phyloP scores from a whole-genome alignment of 1,139 yeast species.

The Candida albicans region DNA sequence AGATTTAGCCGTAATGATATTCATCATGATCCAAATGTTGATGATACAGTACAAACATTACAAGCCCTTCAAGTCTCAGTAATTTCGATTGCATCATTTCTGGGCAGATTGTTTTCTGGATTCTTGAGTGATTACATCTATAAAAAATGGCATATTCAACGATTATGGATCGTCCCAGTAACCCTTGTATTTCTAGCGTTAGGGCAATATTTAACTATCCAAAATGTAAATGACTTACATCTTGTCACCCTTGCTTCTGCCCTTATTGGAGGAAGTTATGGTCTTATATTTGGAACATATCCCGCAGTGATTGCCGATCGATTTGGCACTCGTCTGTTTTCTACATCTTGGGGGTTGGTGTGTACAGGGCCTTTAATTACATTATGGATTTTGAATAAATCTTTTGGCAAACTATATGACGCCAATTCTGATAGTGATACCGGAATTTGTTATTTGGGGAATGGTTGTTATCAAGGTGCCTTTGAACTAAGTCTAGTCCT shows the following conservation, averaged over 20 bases:
- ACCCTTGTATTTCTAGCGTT: slow-evolving; percentile 28
- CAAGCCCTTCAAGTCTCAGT: slow-evolving; percentile 49
- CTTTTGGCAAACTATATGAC: slow-evolving; percentile 43
- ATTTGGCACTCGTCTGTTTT: slow-evolving; percentile 42
- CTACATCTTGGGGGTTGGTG: slow-evolving; percentile 48
- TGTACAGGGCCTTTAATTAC: slow-evolving; percentile 44
- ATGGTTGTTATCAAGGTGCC: slow-evolving; percentile 38
- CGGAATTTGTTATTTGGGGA: slow-evolving; percentile 38
- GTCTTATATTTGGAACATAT: slow-evolving; percentile 43
- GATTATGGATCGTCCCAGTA: slow-evolving; percentile 40
- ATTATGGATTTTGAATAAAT: slow-evolving; percentile 37
- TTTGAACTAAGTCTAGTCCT: slow-evolving; percentile 30
- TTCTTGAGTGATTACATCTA: slow-evolving; percentile 38
- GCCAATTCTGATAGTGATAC: slow-evolving; percentile 29
- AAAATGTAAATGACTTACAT: slow-evolving; percentile 27
- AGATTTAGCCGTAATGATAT: slow-evolving; percentile 8
- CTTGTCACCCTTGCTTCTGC: slow-evolving; percentile 34
- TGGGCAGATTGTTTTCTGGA: slow-evolving; percentile 41
- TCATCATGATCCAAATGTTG: slow-evolving; percentile 16
- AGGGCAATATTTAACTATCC: slow-evolving; percentile 33
- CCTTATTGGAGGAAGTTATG: slow-evolving; percentile 41
- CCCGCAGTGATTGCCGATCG: slow-evolving; percentile 49
- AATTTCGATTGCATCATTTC: slow-evolving; percentile 41
- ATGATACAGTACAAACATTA: slow-evolving; percentile 27
- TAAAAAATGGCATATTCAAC: slow-evolving; percentile 32